These are phyloP conservation scores for Babesia divergens DNA, from an alignment of 169 alveolate species.

Conservation along the genomic window DNA sequence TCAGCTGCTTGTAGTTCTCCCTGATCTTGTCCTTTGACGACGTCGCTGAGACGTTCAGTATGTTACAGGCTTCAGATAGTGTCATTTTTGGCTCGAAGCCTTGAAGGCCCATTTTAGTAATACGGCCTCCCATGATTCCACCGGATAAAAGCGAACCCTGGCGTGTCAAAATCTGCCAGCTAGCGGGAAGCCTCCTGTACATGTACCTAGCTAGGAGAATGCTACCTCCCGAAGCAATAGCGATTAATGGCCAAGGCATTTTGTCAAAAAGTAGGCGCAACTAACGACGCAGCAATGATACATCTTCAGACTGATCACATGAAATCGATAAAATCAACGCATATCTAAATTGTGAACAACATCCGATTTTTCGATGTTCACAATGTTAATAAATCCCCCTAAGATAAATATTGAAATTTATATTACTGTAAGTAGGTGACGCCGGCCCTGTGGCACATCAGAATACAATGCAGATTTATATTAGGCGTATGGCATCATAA, in stretches of 20 bases:
- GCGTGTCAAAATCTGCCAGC: not conserved
- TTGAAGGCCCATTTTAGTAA: slow-evolving; percentile 42
- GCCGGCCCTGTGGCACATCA: no score
- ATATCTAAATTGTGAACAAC: no score
- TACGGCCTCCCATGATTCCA: slow-evolving; percentile 26
- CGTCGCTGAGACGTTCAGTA: slow-evolving; percentile 71
- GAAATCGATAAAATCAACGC: no score
- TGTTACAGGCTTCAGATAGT: slow-evolving; percentile 70
- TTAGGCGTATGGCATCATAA: no score
- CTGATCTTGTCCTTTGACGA: slow-evolving; percentile 77
- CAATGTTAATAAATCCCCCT: no score
- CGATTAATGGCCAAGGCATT: slow-evolving; percentile 64
- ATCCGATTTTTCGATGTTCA: no score
- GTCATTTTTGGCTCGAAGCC: slow-evolving; percentile 78
- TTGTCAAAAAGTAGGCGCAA: not conserved
- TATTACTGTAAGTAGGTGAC: no score
- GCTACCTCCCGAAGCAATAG: slow-evolving; percentile 52
- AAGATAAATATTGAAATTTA: no score
- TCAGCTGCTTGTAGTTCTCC: slow-evolving; percentile 81
- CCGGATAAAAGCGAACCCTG: not conserved
- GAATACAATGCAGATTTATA: no score
- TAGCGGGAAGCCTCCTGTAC: slow-evolving; percentile 39
- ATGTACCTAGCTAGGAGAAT: slow-evolving; percentile 39
- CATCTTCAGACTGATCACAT: not conserved
- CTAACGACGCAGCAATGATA: not conserved